Evolutionary conservation across 768 basidiomycete species (phyloP), one percentile per base, ranked within the genome.

Genomic region (Collybia nuda): DNA sequence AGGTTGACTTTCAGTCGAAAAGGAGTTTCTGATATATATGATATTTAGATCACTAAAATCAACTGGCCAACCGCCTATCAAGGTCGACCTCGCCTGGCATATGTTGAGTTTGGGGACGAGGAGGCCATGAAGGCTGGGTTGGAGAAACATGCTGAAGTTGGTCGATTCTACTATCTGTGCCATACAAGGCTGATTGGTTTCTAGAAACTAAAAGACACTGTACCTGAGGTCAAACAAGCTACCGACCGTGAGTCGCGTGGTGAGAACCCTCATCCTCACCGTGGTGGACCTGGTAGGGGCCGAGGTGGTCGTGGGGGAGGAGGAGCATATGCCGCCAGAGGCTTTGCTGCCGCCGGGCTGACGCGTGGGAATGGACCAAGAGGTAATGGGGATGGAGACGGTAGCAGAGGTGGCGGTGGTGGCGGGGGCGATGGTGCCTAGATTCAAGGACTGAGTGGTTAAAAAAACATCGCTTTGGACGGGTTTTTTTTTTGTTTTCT

Each of bases 61-160:
- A 76, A 77, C 52, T 76, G 86, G 51, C 88, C 88, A 0, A 56
- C 67, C 56, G 50, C 65, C 11, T 75, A 68, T 57, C 58, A 67
- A 3, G 79, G 80, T 8, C 80, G 84, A 40, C 68, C 74, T 48
- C 82, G 77, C 56, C 74, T 93, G 50, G 90, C 85, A 1, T 97
- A 93, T 62, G 82, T 97, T 46, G 94, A 96, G 62, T 97, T 96
- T 67, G 87, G 83, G 3, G 89, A 91, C 58, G 92, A 95, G 60
- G 89, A 88, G 40, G 75, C 84, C 8, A 90, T 94, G 89, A 89
- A 82, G 58, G 79, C 75, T 17, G 93, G 87, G 0, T 69, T 95
- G 18, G 84, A 81, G 50, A 88, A 84, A 59, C 86, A 90, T 55
- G 79, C 77, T 21, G 84, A 85, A 67, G 92, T 93, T 55, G 51